A percentile compares a stretch with the other conserved stretches of the same genome.
Conservation (phyloP, 371 early-diverging fungal species). For the Actinomortierella ambigua region DNA sequence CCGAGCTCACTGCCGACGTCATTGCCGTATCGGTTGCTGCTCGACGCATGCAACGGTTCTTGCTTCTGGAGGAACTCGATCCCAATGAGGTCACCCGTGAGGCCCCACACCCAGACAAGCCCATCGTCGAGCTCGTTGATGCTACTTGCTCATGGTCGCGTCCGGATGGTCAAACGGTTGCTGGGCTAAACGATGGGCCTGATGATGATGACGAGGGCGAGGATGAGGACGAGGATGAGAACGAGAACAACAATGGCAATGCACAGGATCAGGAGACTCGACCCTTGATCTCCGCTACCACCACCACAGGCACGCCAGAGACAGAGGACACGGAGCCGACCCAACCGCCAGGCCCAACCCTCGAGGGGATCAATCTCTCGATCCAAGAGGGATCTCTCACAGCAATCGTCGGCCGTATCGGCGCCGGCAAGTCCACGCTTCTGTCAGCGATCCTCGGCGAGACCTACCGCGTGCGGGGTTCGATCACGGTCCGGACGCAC, state of each 20-base stretch:
- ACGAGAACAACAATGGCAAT: background rate
- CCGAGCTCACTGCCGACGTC: conserved; percentile 60
- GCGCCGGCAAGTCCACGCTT: conserved; percentile 70
- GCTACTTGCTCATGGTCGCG: conserved; percentile 61
- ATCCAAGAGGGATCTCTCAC: conserved; percentile 39
- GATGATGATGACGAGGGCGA: conserved; percentile 7
- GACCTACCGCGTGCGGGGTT: conserved; percentile 61
- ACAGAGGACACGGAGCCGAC: too few relatives aligned
- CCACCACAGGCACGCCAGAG: too few relatives aligned
- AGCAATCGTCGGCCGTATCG: conserved; percentile 70
- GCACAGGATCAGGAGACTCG: background rate
- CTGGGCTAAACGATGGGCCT: background rate
- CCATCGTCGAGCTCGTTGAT: conserved; percentile 26
- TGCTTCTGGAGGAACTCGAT: conserved; percentile 80
- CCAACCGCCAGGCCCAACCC: conserved; percentile 8
- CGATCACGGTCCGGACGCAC: conserved; percentile 51
- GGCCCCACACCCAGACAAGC: background rate
- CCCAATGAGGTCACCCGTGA: conserved; percentile 52
- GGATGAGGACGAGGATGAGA: conserved; percentile 8
- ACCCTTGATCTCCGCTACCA: too few relatives aligned
- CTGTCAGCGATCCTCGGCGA: conserved; percentile 71
- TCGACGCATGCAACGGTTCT: conserved; percentile 75
- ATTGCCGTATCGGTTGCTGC: conserved; percentile 86
- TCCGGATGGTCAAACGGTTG: background rate
- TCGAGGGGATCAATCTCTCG: conserved; percentile 21